Percentiles rank a stretch among this genome's conserved stretches.
phyloP scores from a whole-genome alignment of 2,329 filamentous ascomycete species.

The Aspergillus fumigatus region DNA sequence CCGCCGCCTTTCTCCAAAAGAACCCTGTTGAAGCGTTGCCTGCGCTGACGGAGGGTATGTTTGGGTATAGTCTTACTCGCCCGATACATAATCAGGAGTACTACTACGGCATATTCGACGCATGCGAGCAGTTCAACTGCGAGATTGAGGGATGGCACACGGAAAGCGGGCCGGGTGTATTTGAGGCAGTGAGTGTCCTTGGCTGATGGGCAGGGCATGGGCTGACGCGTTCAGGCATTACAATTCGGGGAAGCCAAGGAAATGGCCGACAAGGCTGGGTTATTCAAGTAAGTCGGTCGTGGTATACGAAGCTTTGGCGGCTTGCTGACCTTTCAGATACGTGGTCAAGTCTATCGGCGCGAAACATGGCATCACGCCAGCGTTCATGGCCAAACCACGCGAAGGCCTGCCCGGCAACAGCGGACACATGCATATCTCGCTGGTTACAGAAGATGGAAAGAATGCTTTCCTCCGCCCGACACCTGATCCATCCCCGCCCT shows the following conservation, averaged over 20 bases:
- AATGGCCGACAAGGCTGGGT: constrained; percentile 85
- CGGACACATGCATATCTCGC: constrained; percentile 90
- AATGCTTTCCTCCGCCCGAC: constrained; percentile 77
- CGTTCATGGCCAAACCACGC: constrained; percentile 97
- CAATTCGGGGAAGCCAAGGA: constrained; percentile 81
- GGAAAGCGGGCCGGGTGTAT: constrained; percentile 88
- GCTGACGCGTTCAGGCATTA: constrained; percentile 53
- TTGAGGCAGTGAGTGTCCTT: constrained; percentile 66
- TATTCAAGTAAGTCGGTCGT: constrained; percentile 70
- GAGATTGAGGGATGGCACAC: constrained; percentile 94
- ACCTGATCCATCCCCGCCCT: constrained; percentile 66
- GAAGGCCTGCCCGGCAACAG: constrained; percentile 90
- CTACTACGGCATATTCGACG: constrained; percentile 82
- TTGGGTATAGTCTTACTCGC: constrained; percentile 84
- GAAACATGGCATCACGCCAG: constrained; percentile 86
- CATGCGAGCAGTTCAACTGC: constrained; percentile 71
- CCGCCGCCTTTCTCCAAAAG: constrained; percentile 67
- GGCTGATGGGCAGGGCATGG: not conserved
- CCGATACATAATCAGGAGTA: constrained; percentile 89
- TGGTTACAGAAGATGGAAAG: constrained; percentile 72
- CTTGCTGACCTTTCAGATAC: constrained; percentile 47
- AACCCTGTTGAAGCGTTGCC: constrained; percentile 72
- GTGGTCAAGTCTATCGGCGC: constrained; percentile 84
- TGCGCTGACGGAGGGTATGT: constrained; percentile 87
- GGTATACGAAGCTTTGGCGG: constrained; percentile 6